phyloP scores from a whole-genome alignment of 108 stramenopile species.

The Cyclostephanos tholiformis region DNA sequence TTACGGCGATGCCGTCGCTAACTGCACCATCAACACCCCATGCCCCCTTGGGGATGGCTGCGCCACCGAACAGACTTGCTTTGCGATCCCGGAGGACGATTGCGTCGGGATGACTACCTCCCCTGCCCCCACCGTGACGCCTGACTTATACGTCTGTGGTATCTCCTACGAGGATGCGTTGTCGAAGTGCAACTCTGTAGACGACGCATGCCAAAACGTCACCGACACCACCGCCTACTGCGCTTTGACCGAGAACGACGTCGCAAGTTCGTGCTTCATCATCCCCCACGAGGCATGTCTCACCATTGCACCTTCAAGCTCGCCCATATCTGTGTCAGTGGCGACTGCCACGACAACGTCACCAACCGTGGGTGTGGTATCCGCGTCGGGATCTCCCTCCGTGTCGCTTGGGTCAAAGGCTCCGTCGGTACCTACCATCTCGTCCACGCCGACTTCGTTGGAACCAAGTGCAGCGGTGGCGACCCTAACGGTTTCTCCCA shows the following conservation, averaged over 20 bases:
- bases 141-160: too few species aligned
- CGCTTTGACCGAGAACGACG: not conserved
- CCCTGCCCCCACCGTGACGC: too few species aligned
- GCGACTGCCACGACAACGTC: too few species aligned
- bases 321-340: too few species aligned
- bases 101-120: not conserved
- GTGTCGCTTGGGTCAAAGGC: not conserved
- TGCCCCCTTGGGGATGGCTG: slow-evolving; percentile 33
- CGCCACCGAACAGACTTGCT: slow-evolving; percentile 16
- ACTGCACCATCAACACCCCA: slow-evolving; percentile 15
- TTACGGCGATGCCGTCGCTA: not conserved
- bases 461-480: too few species aligned
- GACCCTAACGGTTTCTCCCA: not conserved
- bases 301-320: not conserved
- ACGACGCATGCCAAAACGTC: not conserved
- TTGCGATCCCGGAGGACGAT: slow-evolving; percentile 5
- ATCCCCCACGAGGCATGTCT: slow-evolving; percentile 12
- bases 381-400: not conserved
- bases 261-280: slow-evolving; percentile 16
- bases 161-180: slow-evolving; percentile 26
- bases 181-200: not conserved
- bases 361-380: not conserved
- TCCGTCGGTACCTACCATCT: not conserved
- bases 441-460: not conserved
- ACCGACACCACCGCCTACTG: not conserved